These are phyloP conservation scores for Elongisporangium prolatum DNA, from an alignment of 352 stramenopile genomes.

Conservation along the genomic window DNA sequence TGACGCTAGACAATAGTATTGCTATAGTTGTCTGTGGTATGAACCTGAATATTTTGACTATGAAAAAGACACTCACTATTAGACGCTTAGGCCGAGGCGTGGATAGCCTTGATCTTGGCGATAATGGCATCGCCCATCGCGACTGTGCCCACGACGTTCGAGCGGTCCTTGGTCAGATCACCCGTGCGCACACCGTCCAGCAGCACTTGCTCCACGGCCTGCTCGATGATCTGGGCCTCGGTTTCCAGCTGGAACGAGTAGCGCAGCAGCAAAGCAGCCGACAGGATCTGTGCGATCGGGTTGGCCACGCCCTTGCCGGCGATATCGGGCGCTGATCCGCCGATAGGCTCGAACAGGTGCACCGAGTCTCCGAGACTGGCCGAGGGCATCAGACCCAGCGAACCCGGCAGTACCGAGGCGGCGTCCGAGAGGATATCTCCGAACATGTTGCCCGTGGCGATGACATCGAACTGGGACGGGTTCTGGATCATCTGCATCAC, in stretches of 20 bases:
- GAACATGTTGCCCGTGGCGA: constrained; percentile 99
- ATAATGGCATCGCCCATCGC: constrained; percentile 81
- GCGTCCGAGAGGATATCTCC: constrained; percentile 99
- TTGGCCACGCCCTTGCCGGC: constrained; percentile 96
- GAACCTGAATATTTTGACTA: background rate
- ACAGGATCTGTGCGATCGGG: constrained; percentile 97
- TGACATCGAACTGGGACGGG: constrained; percentile 98
- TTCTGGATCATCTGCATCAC: constrained; percentile 98
- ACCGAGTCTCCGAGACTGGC: constrained; percentile 90
- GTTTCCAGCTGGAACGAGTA: constrained; percentile 89
- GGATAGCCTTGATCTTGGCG: constrained; percentile 64
- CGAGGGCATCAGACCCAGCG: constrained; percentile 98
- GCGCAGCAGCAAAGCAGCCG: constrained; percentile 94
- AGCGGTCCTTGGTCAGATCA: constrained; percentile 68
- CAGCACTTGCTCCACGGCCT: constrained; percentile 78
- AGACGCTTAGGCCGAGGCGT: constrained; percentile 3
- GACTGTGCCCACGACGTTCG: constrained; percentile 52
- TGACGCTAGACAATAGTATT: too few relatives aligned
- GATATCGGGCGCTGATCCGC: constrained; percentile 98
- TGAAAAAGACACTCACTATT: background rate
- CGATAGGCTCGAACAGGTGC: constrained; percentile 97
- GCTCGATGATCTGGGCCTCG: constrained; percentile 78
- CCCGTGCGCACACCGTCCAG: constrained; percentile 82
- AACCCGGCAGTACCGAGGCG: constrained; percentile 96
- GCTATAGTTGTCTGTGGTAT: too few relatives aligned